Evolutionary conservation across 2,329 filamentous ascomycete genomes (phyloP), one percentile per base, ranked within the genome.

Genomic region (Chalaropsis ovoidea): DNA sequence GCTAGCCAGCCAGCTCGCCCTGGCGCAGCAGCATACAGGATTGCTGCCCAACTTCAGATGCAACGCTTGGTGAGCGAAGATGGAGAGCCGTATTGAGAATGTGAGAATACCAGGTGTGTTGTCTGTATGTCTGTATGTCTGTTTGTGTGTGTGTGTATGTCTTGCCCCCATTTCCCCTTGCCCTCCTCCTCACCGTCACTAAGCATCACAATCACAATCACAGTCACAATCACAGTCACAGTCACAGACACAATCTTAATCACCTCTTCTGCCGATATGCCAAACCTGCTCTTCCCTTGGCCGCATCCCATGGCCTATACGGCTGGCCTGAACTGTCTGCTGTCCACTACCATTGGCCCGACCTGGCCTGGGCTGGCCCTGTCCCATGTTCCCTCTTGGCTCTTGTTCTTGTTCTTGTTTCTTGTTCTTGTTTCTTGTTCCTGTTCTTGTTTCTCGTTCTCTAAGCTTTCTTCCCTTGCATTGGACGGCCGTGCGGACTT

Each of bases 11-110:
- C 6, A 31, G 31, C 31, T 17, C 17, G 4, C 15, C 45, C 22
- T 19, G n/a, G 45, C 45, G 45, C 45, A n/a, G 31, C 13, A 27
- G 27, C 27, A 6, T 8, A n/a, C 6, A 17, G 24, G 5, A 58
- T 58, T 58, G 54, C 54, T 58, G 54, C 54, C 54, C 54, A 58
- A 58, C 31, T 58, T 1, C 5, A 27, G 24, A 52, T 27, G 19
- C 47, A 27, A 15, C 22, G 31, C 19, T 3, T 24, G 24, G 47
- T 24, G 47, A 7, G 10, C 8, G 35, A 6, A 39, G 35, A 10
- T 39, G 35, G 35, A 10, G 8, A 6, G 8, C 5, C 8, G 8
- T 10, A 39, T 49, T 22, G 19, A 24, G 17, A 5, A 15, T 13
- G n/a, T 11, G 19, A 15, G 24, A 49, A 24, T 24, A 49, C 22